Base-by-base conservation (phyloP, 192 early-diverging fungal genomes). In the Physocladia obscura region DNA sequence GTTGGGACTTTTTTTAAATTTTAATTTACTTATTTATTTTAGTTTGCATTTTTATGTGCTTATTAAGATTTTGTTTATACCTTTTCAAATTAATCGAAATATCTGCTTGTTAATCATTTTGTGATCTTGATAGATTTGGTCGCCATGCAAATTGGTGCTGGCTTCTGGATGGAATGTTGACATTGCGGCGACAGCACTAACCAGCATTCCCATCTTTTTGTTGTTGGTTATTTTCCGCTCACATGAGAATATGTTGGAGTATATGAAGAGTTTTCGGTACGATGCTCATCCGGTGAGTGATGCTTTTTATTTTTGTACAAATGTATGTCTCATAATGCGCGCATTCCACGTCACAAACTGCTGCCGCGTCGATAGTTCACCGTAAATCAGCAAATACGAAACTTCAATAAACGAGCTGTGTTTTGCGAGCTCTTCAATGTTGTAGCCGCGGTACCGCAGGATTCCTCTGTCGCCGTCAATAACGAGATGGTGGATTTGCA, bases 381-480 rank as follows among this genome's bases (percentile, higher is more conserved):
- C 87, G 62, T 81, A 89, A 47, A 90, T 82, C 8, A 90, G 71
- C 59, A 90, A 74, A 70, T 89, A 90, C 8, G 88, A 78, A 24
- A 89, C 88, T 76, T 90, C 89, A 15, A 90, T 50, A 69, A 87
- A 90, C 15, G 77, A 77, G 24, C 81, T 84, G 50, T 87, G 83
- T 68, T 85, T 81, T 13, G 87, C 84, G 13, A 90, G 69, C 49
- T 90, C 80, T 61, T 89, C 88, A 54, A 90, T 87, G 49, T 79
- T 73, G 61, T 89, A 90, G 22, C 87, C 87, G 30, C 83, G 69
- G 60, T 83, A 84, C 47, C 83, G 57, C 26, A 90, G 67, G 63
- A 90, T 82, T 3, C 89, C 89, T 57, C 67, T 74, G 38, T 90
- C 89, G 27, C 89, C 89, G 56, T 90, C 88, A 74, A 90, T 90